Base-by-base conservation (phyloP, 495 filamentous ascomycete species). In the Pyrenopolyporus hunteri region DNA sequence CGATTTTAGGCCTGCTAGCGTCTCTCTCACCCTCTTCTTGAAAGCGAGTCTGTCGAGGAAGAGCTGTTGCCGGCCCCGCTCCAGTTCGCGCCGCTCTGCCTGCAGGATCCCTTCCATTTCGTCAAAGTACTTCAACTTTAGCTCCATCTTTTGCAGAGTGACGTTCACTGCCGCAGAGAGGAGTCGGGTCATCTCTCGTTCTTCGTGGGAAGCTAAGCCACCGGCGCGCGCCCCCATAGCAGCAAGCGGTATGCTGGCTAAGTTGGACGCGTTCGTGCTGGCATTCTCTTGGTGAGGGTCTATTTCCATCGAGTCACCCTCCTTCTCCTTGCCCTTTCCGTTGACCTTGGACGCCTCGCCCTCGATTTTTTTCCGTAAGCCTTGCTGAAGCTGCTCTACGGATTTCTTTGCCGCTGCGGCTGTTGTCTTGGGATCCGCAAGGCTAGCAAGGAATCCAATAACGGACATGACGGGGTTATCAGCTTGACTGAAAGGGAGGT, bases 381-480 rank as follows among this genome's bases (percentile, higher is more conserved):
- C 85, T 58, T 89, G 85, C 58, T 86, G 87, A 76, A 97, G 92
- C 57, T 91, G 87, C 14, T 92, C 89, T 4, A 93, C 88, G 23
- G 88, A 91, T 48, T 87, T 89, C 55, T 88, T 89, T 5, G 93
- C 92, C 0, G 93, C 91, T 0, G 92, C 92, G 0, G 93, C 93
- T 9, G 93, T 91, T 51, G 93, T 89, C 47, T 86, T 83, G 2
- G 93, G 92, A 63, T 97, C 92, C 0, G 90, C 88, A 57, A 97
- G 88, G 58, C 89, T 85, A 36, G 92, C 93, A 1, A 98, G 82
- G 79, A 96, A 98, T 47, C 89, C 89, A 31, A 98, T 87, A 19
- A 98, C 94, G 25, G 91, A 95, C 80, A 98, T 86, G 42, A 97
- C 90, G 1, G 94, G 92, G 76, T 98, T 98, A 69, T 98, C 95